phyloP scores from a whole-genome alignment of 2,329 filamentous ascomycete species.

The Trichothecium sympodiale region DNA sequence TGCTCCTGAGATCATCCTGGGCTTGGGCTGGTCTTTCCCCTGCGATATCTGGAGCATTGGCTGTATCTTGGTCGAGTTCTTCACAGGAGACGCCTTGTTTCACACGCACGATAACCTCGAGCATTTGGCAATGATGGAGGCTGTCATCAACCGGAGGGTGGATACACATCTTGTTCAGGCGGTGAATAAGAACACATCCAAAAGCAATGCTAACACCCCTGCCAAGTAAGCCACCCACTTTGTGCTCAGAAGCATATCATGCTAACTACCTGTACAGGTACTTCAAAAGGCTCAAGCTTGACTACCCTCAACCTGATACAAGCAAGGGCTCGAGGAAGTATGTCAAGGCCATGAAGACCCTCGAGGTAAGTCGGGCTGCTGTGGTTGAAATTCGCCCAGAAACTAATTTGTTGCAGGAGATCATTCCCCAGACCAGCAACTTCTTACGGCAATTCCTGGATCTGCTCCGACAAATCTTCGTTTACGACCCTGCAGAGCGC shows the following conservation, averaged over 20 bases:
- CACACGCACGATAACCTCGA: slow-evolving; percentile 65
- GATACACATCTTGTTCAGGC: slow-evolving; percentile 44
- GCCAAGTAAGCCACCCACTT: slow-evolving; percentile 41
- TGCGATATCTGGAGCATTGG: slow-evolving; percentile 68
- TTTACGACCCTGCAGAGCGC: slow-evolving; percentile 54
- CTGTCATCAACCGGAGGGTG: slow-evolving; percentile 48
- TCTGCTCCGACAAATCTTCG: slow-evolving; percentile 54
- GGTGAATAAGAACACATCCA: slow-evolving; percentile 39
- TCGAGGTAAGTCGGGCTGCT: slow-evolving; percentile 37
- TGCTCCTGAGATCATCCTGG: slow-evolving; percentile 60
- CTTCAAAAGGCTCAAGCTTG: slow-evolving; percentile 54
- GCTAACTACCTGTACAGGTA: slow-evolving; percentile 35
- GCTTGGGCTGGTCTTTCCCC: slow-evolving; percentile 59
- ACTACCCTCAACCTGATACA: slow-evolving; percentile 54
- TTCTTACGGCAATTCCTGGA: slow-evolving; percentile 55
- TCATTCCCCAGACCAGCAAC: slow-evolving; percentile 47
- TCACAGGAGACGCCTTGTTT: slow-evolving; percentile 59
- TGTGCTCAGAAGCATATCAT: neutral
- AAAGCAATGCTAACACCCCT: slow-evolving; percentile 49
- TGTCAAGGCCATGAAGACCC: slow-evolving; percentile 60
- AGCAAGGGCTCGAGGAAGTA: slow-evolving; percentile 54
- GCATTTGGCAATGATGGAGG: slow-evolving; percentile 68
- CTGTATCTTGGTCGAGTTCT: slow-evolving; percentile 62
- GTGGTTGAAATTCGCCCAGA: neutral
- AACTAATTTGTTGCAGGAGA: slow-evolving; percentile 35